Conservation (phyloP, 2,329 filamentous ascomycete species). For the Alternaria sp. region DNA sequence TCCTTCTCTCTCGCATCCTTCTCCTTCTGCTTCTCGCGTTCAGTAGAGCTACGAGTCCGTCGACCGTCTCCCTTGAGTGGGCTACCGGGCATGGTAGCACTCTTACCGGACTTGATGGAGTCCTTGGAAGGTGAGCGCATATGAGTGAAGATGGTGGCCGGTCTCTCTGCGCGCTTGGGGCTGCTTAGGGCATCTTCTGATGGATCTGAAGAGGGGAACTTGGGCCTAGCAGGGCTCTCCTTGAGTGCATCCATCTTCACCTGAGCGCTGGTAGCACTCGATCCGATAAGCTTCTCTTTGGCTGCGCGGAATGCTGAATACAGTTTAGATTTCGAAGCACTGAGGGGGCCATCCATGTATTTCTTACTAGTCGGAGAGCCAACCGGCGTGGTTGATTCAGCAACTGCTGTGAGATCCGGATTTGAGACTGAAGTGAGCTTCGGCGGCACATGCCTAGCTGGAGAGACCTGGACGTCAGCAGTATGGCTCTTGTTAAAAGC, state of each 20-base stretch:
- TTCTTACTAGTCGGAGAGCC: conserved; percentile 60
- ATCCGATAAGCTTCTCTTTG: conserved; percentile 83
- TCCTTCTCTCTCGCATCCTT: conserved; percentile 67
- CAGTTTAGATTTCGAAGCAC: conserved; percentile 90
- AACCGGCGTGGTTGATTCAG: conserved; percentile 62
- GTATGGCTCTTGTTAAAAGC: conserved; percentile 66
- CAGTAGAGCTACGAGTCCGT: conserved; percentile 65
- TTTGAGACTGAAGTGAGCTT: conserved; percentile 55
- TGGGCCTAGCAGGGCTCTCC: conserved; percentile 37
- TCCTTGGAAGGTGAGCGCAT: conserved; percentile 46
- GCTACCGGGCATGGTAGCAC: conserved; percentile 33
- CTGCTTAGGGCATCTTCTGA: conserved; percentile 45
- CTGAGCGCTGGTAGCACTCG: conserved; percentile 64
- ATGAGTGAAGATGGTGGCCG: conserved; percentile 42
- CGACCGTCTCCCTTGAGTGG: conserved; percentile 49
- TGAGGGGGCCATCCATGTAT: conserved; percentile 78
- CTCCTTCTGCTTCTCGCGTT: conserved; percentile 64
- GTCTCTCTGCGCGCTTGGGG: conserved; percentile 42
- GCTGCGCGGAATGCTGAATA: conserved; percentile 90
- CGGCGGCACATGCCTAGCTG: conserved; percentile 53
- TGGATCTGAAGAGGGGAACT: conserved; percentile 30
- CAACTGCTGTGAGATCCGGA: conserved; percentile 48
- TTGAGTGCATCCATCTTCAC: conserved; percentile 63
- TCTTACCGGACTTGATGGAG: conserved; percentile 39
- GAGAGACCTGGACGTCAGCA: conserved; percentile 53